Percentiles rank a stretch among this genome's conserved stretches.
Conservation (phyloP, 2,329 filamentous ascomycete species). For the Fusarium sp. region DNA sequence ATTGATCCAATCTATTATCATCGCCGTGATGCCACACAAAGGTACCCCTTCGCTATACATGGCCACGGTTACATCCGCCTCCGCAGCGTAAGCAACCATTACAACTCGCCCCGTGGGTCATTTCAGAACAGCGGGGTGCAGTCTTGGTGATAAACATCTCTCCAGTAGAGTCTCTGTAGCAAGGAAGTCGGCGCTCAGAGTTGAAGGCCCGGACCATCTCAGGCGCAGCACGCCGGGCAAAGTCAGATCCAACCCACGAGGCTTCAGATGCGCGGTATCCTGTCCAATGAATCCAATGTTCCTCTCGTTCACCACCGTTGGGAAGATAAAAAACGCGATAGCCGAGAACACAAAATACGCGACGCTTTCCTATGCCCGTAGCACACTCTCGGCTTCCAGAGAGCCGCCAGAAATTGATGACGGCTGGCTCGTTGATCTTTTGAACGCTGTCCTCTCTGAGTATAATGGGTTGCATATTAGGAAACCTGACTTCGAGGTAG, state of each 20-base stretch:
- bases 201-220: not conserved
- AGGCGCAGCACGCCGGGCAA: not conserved
- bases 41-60: not conserved
- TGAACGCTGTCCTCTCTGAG: not conserved
- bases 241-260: not conserved
- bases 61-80: not conserved
- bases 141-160: not conserved
- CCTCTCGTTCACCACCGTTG: not conserved
- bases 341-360: not conserved
- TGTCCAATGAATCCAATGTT: not conserved
- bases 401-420: not conserved
- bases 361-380: not conserved
- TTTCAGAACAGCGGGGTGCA: not conserved
- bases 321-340: not conserved
- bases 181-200: not conserved
- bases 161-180: not conserved
- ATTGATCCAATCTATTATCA: not conserved
- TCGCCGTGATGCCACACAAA: not conserved
- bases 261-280: not conserved
- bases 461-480: not conserved
- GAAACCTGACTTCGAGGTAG: not conserved
- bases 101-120: not conserved
- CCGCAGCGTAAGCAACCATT: not conserved
- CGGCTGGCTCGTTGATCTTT: not conserved
- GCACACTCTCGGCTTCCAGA: not conserved